These are phyloP conservation scores for Dactylellina drechsleri DNA, from an alignment of 2,329 filamentous ascomycete genomes.

Conservation along the genomic window DNA sequence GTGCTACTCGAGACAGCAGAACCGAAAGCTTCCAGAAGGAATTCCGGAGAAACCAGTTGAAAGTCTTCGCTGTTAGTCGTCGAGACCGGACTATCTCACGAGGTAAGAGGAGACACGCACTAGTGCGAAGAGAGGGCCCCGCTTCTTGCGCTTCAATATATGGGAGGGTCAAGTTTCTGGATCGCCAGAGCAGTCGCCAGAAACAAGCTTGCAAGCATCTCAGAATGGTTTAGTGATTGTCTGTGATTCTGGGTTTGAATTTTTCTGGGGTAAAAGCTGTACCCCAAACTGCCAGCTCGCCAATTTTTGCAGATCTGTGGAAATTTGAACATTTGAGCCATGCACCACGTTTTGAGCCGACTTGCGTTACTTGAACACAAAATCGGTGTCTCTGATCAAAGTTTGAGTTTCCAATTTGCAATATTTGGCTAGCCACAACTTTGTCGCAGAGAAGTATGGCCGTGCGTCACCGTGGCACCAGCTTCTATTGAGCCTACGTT, in stretches of 20 bases:
- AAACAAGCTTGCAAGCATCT: conserved; percentile 15
- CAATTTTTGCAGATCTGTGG: conserved; percentile 15
- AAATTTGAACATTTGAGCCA: conserved; percentile 10
- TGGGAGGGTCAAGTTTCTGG: conserved; percentile 17
- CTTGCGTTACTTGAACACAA: not conserved
- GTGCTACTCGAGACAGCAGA: not conserved
- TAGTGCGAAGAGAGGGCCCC: conserved; percentile 36
- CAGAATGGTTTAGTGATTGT: conserved; percentile 34
- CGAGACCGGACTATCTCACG: conserved; percentile 4
- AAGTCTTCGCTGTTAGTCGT: not conserved
- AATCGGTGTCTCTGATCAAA: not conserved
- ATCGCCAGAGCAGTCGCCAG: not conserved
- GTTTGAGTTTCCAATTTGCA: not conserved
- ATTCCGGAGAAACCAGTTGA: conserved; percentile 47
- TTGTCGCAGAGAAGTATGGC: not conserved
- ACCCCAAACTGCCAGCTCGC: not conserved
- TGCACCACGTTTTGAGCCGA: not conserved
- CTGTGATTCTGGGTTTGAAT: not conserved
- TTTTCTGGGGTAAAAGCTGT: conserved; percentile 38
- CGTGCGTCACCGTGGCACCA: conserved; percentile 6
- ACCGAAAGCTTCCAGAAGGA: conserved; percentile 52
- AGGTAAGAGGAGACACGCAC: conserved; percentile 8
- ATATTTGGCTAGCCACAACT: not conserved
- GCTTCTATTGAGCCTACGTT: conserved; percentile 51
- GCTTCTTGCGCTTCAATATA: conserved; percentile 23